phyloP scores from a whole-genome alignment of 345 rosid species.

The Pistacia integerrima region DNA sequence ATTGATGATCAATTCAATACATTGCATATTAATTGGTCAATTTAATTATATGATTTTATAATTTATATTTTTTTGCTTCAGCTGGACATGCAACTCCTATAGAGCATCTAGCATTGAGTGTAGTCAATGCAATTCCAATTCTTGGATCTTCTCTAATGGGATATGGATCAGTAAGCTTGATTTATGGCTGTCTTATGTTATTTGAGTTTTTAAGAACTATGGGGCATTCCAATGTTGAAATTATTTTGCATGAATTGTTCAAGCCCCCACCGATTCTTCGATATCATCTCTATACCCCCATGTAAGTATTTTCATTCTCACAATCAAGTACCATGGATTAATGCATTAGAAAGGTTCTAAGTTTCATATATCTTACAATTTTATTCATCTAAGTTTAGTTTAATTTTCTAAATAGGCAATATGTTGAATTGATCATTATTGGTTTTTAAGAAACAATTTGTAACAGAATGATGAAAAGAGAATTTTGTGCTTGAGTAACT shows the following conservation, averaged over 20 bases:
- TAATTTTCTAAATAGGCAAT: neutral
- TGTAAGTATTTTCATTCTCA: slow-evolving; percentile 47
- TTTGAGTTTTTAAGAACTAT: slow-evolving; percentile 81
- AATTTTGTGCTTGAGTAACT: no score
- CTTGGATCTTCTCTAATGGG: slow-evolving; percentile 63
- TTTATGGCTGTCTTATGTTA: slow-evolving; percentile 54
- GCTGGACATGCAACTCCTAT: slow-evolving; percentile 67
- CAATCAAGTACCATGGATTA: neutral
- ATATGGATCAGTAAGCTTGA: slow-evolving; percentile 55
- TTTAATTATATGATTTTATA: neutral
- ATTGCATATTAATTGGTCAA: neutral
- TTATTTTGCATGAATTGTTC: slow-evolving; percentile 62
- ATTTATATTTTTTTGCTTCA: slow-evolving; percentile 25
- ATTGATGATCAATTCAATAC: no score
- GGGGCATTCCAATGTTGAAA: slow-evolving; percentile 83
- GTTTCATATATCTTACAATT: neutral
- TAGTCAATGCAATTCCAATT: slow-evolving; percentile 68
- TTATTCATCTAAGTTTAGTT: neutral
- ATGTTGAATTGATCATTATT: no score
- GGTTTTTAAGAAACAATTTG: no score
- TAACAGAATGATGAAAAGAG: no score
- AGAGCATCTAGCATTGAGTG: slow-evolving; percentile 60
- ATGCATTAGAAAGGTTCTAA: neutral
- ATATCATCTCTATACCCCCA: slow-evolving; percentile 78
- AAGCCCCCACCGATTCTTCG: slow-evolving; percentile 55